Conservation (phyloP, 2,329 filamentous ascomycete genomes). For the Conoideocrella luteorostrata region DNA sequence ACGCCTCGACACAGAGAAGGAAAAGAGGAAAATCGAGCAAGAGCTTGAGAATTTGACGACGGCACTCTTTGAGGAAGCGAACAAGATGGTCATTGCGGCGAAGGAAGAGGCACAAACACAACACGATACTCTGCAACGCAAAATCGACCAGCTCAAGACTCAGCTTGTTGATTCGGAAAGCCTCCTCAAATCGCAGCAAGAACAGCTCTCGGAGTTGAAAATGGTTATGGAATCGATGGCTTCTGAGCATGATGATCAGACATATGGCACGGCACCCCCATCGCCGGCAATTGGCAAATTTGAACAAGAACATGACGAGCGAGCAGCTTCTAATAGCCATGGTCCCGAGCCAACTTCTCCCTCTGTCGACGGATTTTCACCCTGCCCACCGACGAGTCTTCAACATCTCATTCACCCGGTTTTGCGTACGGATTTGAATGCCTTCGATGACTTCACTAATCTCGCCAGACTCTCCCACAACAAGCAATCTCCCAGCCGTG, state of each 20-base stretch:
- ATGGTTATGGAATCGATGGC: constrained; percentile 84
- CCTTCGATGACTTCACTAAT: constrained; percentile 79
- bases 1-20: constrained; percentile 61
- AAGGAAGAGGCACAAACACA: constrained; percentile 85
- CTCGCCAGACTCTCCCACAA: constrained; percentile 64
- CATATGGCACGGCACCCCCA: constrained; percentile 67
- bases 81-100: constrained; percentile 88
- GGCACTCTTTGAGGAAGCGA: constrained; percentile 95
- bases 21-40: constrained; percentile 84
- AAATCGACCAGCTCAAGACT: constrained; percentile 79
- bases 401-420: constrained; percentile 78
- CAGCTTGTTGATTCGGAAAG: constrained; percentile 83
- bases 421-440: constrained; percentile 70
- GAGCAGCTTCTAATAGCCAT: constrained; percentile 17
- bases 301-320: constrained; percentile 48
- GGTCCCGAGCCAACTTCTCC: constrained; percentile 26
- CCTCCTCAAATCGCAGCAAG: constrained; percentile 82
- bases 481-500: constrained; percentile 51
- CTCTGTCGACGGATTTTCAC: constrained; percentile 38
- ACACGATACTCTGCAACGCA: constrained; percentile 71
- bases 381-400: constrained; percentile 63
- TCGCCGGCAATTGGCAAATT: constrained; percentile 71
- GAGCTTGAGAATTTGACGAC: constrained; percentile 87
- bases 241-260: constrained; percentile 64
- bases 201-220: constrained; percentile 88